Base-by-base conservation (phyloP, 495 filamentous ascomycete genomes). In the Hyaloscypha variabilis region DNA sequence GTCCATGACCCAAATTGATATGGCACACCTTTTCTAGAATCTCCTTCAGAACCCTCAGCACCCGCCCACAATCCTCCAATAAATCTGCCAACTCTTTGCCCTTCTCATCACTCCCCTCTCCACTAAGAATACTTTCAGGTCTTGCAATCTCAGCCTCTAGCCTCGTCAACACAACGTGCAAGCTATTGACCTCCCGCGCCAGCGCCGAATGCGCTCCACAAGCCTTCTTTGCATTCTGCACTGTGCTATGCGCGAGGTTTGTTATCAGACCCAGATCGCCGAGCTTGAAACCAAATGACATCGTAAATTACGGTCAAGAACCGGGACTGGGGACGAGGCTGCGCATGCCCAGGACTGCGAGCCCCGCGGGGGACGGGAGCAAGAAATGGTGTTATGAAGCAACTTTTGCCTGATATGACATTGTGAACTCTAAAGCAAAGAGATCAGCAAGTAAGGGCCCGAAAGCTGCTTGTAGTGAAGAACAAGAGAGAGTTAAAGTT, bases 271-370 rank as follows among this genome's bases (percentile, higher is more conserved):
- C 21, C 8, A 71, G 58, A 58, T 75, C 74, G 42, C 65, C 42
- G 42, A 71, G 28, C 3, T 60, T 60, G 34, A 60, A 68, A 1
- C 69, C 73, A 50, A 72, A 74, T 26, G 67, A 72, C 74, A 75
- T 75, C 26, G 26, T 55, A 11, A 26, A 1, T 10, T 58, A 21
- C 6, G 23, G 21, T 19, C 21, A 49, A 31, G 6, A 13, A 8
- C 56, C 30, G n/a, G n/a, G n/a, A n/a, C 28, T 49, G 25, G 31
- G 31, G 31, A 34, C 31, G 56, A 58, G 56, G 56, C 56, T 39
- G 6, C 19, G 29, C n/a, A 49, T 23, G 39, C 58, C n/a, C n/a
- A 24, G n/a, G 34, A 19, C 31, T 24, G 39, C 5, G 30, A 14
- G 58, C 36, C 42, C 42, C 3, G 25, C 13, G 19, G 25, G 31